These are phyloP conservation scores for Alloascoidea hylecoeti DNA, from an alignment of 805 yeast genomes.

Conservation along the genomic window DNA sequence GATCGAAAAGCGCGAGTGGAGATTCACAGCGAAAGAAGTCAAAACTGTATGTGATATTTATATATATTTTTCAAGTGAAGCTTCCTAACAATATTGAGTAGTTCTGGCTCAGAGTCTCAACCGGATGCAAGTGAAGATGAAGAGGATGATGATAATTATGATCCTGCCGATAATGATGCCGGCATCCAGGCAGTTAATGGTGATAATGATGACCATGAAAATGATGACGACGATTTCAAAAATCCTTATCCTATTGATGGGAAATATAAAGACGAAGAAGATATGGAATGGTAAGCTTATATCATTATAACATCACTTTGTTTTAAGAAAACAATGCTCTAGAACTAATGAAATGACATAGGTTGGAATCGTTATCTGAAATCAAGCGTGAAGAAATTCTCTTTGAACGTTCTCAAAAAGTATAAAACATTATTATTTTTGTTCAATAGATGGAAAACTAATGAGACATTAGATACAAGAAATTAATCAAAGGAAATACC, in stretches of 20 bases:
- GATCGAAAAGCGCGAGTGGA: slow-evolving; percentile 4
- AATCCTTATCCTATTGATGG: slow-evolving; percentile 94
- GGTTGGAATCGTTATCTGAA: slow-evolving; percentile 64
- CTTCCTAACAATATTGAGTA: not conserved
- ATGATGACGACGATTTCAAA: slow-evolving; percentile 17
- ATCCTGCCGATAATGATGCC: slow-evolving; percentile 14
- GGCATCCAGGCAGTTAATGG: not conserved
- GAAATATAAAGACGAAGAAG: slow-evolving; percentile 72
- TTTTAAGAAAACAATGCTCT: not conserved
- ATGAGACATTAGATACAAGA: slow-evolving; percentile 45
- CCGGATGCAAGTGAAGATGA: slow-evolving; percentile 15
- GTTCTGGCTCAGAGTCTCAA: slow-evolving; percentile 8
- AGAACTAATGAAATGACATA: not conserved
- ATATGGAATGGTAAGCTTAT: slow-evolving; percentile 33
- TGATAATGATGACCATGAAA: slow-evolving; percentile 21
- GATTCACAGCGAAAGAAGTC: slow-evolving; percentile 13
- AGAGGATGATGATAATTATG: slow-evolving; percentile 28
- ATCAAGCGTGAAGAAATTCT: slow-evolving; percentile 83
- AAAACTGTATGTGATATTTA: slow-evolving; percentile 8
- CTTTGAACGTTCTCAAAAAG: slow-evolving; percentile 82
- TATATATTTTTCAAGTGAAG: too few relatives aligned
- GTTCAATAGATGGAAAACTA: too few relatives aligned
- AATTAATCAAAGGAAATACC: slow-evolving; percentile 68
- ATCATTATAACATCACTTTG: not conserved
- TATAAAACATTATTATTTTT: slow-evolving; percentile 1